Conservation (phyloP, 306 rosid species). For the Dicorynia guianensis region DNA sequence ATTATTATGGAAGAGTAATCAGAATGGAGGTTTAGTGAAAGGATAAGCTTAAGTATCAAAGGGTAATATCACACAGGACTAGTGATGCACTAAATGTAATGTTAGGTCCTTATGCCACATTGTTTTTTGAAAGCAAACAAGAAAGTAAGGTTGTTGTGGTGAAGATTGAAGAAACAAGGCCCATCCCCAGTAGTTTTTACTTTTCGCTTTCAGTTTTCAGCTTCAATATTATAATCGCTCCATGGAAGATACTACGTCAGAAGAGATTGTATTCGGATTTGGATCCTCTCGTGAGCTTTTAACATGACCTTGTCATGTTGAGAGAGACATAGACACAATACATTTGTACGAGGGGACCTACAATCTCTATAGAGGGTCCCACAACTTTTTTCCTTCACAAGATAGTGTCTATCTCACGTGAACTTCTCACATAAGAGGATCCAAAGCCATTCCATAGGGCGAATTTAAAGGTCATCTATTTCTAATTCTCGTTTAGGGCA, state of each 20-base stretch:
- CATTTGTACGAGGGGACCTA: too few relatives aligned
- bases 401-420: too few relatives aligned
- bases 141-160: background rate
- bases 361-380: too few relatives aligned
- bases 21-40: background rate
- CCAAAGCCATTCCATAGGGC: background rate
- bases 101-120: too few relatives aligned
- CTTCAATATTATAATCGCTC: slow-evolving; percentile 14
- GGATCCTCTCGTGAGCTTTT: too few relatives aligned
- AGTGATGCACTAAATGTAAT: background rate
- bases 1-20: slow-evolving; percentile 2
- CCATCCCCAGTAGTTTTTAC: background rate
- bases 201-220: background rate
- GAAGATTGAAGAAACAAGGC: background rate
- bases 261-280: background rate
- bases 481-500: slow-evolving; percentile 9
- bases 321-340: too few relatives aligned
- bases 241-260: background rate
- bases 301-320: too few relatives aligned
- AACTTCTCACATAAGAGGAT: too few relatives aligned
- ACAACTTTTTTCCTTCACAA: too few relatives aligned
- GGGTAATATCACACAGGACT: background rate
- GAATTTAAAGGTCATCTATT: background rate
- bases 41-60: background rate
- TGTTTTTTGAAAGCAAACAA: too few relatives aligned